Evolutionary conservation across 163 green algal species (phyloP).

Genomic region (Coccomyxa subellipsoidea): DNA sequence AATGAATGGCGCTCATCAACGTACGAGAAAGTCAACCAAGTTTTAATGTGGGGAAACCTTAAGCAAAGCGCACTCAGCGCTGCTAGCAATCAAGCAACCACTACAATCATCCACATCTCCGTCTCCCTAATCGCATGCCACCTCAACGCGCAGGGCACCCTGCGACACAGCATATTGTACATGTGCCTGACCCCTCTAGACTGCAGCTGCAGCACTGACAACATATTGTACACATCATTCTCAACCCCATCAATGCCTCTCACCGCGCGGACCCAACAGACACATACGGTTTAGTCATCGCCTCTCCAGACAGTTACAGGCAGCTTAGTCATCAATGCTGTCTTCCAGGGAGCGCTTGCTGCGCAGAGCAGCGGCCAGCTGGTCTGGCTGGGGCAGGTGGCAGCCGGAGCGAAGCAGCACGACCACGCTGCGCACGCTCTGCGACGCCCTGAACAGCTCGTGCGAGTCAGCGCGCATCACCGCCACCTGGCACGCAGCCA

Average conservation of each 20-base stretch:
- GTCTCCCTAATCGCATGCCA: too few species aligned
- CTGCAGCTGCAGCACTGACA: background rate
- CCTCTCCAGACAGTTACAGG: too few species aligned
- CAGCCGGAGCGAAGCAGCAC: constrained; percentile 48
- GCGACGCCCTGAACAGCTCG: constrained; percentile 55
- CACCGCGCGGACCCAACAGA: too few species aligned
- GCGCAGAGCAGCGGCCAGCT: constrained; percentile 54
- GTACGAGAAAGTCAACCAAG: too few species aligned
- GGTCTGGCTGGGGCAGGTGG: constrained; percentile 43
- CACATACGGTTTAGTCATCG: too few species aligned
- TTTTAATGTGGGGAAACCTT: too few species aligned
- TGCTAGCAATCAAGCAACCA: too few species aligned
- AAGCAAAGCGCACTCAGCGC: too few species aligned
- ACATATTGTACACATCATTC: background rate
- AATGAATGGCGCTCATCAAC: too few species aligned
- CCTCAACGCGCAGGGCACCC: background rate
- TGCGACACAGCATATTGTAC: background rate
- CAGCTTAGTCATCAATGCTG: background rate
- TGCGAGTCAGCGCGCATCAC: constrained; percentile 54
- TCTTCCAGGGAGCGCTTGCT: constrained; percentile 41
- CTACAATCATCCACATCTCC: too few species aligned
- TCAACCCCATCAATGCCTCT: background rate
- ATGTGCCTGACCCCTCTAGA: background rate
- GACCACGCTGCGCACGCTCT: constrained; percentile 46
- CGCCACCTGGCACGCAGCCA: constrained; percentile 19